Evolutionary conservation across 139 green algal genomes (phyloP).

Genomic region (Yamagishiella unicocca): DNA sequence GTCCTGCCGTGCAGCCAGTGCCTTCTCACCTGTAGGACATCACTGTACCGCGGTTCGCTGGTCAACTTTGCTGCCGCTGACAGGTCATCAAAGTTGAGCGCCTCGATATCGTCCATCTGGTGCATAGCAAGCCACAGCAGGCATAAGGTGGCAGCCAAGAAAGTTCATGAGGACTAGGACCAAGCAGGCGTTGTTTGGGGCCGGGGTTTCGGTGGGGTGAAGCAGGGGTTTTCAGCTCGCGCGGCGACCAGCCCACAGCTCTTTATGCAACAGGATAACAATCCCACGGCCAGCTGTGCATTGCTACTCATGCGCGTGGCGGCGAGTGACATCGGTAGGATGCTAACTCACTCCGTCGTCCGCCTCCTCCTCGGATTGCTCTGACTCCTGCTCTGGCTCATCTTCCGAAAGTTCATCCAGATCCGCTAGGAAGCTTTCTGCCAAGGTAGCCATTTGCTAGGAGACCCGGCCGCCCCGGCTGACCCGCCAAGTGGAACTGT

Average conservation of each 20-base stretch:
- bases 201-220: no score
- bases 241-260: no score
- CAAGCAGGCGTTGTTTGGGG: no score
- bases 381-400: constrained; percentile 65
- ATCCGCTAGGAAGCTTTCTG: constrained; percentile 96
- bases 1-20: background rate
- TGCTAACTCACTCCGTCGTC: constrained; percentile 23
- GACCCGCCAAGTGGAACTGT: background rate
- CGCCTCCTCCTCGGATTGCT: constrained; percentile 60
- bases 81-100: constrained; percentile 84
- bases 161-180: no score
- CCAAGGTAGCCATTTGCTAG: constrained; percentile 71
- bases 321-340: no score
- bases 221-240: no score
- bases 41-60: constrained; percentile 50
- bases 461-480: background rate
- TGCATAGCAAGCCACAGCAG: background rate
- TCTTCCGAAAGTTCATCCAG: constrained; percentile 97
- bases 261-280: no score
- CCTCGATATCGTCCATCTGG: constrained; percentile 73
- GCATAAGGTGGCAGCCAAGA: no score
- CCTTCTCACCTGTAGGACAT: constrained; percentile 65
- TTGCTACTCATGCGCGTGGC: no score
- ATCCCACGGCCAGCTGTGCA: no score
- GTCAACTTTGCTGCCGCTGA: constrained; percentile 79